phyloP scores from a whole-genome alignment of 768 basidiomycete species.

The Suillus fuscotomentosus region DNA sequence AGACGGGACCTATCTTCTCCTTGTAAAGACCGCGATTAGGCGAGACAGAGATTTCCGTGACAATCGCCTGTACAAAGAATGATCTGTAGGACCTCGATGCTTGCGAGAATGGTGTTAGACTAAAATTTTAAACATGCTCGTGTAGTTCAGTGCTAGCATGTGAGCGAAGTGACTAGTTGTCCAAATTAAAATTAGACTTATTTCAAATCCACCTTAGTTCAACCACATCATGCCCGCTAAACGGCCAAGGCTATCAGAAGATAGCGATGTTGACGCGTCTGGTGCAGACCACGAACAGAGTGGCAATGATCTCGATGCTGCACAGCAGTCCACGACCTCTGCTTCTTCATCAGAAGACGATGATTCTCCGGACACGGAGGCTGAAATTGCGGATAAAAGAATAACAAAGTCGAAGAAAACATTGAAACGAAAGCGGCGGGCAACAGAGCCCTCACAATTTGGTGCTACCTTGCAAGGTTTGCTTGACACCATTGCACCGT shows the following conservation, averaged over 20 bases:
- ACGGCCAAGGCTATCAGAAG: conserved; percentile 44
- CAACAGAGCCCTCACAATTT: conserved; percentile 71
- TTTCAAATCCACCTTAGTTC: not conserved
- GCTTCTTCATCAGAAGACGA: conserved; percentile 12
- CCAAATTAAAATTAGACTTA: not conserved
- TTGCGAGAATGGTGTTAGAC: not conserved
- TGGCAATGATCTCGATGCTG: conserved; percentile 5
- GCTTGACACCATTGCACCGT: conserved; percentile 69
- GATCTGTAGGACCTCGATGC: not conserved
- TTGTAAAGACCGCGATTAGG: not conserved
- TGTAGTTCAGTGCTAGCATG: not conserved
- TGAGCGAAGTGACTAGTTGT: not conserved
- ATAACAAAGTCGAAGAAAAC: conserved; percentile 74
- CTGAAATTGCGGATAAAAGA: conserved; percentile 59
- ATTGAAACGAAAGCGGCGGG: conserved; percentile 78
- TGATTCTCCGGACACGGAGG: conserved; percentile 49
- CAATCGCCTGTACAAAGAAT: not conserved
- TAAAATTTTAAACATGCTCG: not conserved
- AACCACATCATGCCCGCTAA: conserved; percentile 48
- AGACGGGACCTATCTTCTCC: conserved; percentile 1
- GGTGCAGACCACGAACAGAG: not conserved
- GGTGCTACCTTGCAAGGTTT: conserved; percentile 73
- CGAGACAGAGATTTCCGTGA: not conserved
- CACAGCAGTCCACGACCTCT: not conserved
- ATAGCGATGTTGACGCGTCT: conserved; percentile 13